These are phyloP conservation scores for Linnemannia exigua DNA, from an alignment of 192 early-diverging fungal species.

Conservation along the genomic window DNA sequence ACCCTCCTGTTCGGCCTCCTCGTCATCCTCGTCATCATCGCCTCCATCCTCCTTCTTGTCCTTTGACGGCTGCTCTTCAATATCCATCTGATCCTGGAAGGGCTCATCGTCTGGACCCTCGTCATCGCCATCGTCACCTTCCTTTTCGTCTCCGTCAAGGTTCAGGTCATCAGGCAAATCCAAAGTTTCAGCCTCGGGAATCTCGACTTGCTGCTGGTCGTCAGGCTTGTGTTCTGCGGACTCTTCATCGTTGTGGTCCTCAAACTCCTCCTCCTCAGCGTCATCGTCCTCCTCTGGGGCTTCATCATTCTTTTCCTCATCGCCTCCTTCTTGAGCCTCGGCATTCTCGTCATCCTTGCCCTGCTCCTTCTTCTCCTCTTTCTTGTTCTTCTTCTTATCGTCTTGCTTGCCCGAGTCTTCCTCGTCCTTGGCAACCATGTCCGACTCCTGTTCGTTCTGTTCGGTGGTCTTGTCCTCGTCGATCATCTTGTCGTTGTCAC, in stretches of 20 bases:
- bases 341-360: slow-evolving; percentile 59
- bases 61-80: slow-evolving; percentile 49
- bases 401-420: slow-evolving; percentile 62
- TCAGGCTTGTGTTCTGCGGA: slow-evolving; percentile 64
- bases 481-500: slow-evolving; percentile 81
- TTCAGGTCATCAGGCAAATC: slow-evolving; percentile 86
- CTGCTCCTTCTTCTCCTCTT: slow-evolving; percentile 57
- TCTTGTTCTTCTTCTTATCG: slow-evolving; percentile 65
- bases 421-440: slow-evolving; percentile 75
- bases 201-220: slow-evolving; percentile 63
- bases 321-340: slow-evolving; percentile 59
- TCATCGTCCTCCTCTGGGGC: slow-evolving; percentile 56
- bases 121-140: slow-evolving; percentile 58
- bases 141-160: slow-evolving; percentile 72
- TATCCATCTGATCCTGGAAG: slow-evolving; percentile 59
- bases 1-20: slow-evolving; percentile 50
- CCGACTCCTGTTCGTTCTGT: slow-evolving; percentile 66
- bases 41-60: slow-evolving; percentile 37
- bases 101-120: slow-evolving; percentile 54
- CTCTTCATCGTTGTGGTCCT: slow-evolving; percentile 60
- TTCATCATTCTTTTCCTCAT: slow-evolving; percentile 61
- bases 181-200: slow-evolving; percentile 80
- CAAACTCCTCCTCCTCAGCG: slow-evolving; percentile 65
- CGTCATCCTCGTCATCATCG: slow-evolving; percentile 59
- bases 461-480: slow-evolving; percentile 66